Conservation (phyloP, 768 basidiomycete genomes). For the Neoboletus brunneissimus region DNA sequence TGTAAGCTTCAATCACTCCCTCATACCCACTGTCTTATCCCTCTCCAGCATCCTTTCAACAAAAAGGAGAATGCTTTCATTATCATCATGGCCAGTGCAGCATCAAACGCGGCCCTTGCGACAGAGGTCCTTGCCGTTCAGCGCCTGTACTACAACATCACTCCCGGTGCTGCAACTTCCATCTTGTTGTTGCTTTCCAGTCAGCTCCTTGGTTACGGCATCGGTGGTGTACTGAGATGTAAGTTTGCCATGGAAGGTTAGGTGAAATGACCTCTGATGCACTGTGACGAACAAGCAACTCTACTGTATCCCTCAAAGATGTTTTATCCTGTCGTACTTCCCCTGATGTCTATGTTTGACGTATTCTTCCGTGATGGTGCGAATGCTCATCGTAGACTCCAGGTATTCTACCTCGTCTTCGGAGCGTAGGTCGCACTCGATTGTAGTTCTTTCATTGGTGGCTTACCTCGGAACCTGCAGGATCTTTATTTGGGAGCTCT, state of each 20-base stretch:
- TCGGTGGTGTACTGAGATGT: constrained; percentile 54
- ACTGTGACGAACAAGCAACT: constrained; percentile 10
- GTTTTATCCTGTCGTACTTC: constrained; percentile 38
- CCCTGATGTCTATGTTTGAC: constrained; percentile 28
- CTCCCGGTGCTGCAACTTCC: constrained; percentile 43
- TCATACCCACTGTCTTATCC: not conserved
- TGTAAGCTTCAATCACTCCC: constrained; percentile 10
- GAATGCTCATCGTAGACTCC: constrained; percentile 40
- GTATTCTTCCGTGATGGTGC: constrained; percentile 42
- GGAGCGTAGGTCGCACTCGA: constrained; percentile 33
- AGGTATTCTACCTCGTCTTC: constrained; percentile 26
- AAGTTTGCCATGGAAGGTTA: constrained; percentile 5
- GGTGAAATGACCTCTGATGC: not conserved
- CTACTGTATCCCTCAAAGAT: constrained; percentile 45
- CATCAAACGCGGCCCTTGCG: constrained; percentile 50
- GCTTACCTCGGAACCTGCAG: constrained; percentile 16
- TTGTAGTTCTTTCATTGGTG: not conserved
- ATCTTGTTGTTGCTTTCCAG: constrained; percentile 42
- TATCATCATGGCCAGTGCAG: constrained; percentile 55
- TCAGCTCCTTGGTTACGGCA: constrained; percentile 47
- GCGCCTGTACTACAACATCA: constrained; percentile 51
- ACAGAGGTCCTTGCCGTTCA: constrained; percentile 56
- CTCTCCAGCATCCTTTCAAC: constrained; percentile 52
- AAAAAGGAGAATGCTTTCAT: constrained; percentile 60
- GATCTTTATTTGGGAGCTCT: constrained; percentile 32